Percentiles rank a stretch among this genome's conserved stretches.
Conservation (phyloP, 108 stramenopile species). For the Seminavis robusta region DNA sequence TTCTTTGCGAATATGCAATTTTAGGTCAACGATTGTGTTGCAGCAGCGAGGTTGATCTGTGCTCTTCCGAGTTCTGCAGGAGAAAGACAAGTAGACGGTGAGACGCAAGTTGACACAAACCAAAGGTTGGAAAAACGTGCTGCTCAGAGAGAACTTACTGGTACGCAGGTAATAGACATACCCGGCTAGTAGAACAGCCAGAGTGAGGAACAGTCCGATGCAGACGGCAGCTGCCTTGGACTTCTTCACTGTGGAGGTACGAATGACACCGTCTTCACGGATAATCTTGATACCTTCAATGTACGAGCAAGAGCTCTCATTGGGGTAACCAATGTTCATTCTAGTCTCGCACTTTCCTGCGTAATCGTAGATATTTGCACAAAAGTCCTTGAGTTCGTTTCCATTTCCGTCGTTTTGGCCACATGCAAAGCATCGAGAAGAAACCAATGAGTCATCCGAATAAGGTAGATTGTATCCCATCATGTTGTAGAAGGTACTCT, state of each 20-base stretch:
- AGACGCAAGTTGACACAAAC: not conserved
- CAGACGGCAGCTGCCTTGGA: conserved; percentile 70
- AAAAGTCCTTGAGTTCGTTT: conserved; percentile 53
- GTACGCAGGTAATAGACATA: conserved; percentile 81
- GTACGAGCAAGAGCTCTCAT: conserved; percentile 77
- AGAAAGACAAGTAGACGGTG: not conserved
- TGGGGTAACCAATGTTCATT: conserved; percentile 69
- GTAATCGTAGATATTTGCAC: conserved; percentile 53
- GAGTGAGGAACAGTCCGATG: conserved; percentile 71
- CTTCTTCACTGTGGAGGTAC: conserved; percentile 47
- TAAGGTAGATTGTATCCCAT: conserved; percentile 49
- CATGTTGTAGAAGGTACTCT: conserved; percentile 19
- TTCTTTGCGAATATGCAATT: too few species aligned
- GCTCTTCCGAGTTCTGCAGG: conserved; percentile 43
- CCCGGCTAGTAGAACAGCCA: conserved; percentile 63
- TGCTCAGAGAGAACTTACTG: conserved; percentile 16
- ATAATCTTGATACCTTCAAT: conserved; percentile 83
- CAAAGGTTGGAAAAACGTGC: not conserved
- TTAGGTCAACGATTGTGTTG: too few species aligned
- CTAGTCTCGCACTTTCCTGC: conserved; percentile 82
- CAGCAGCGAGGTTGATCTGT: conserved; percentile 45
- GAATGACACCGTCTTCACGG: conserved; percentile 79
- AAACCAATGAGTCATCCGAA: conserved; percentile 51
- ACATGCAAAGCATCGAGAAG: conserved; percentile 50
- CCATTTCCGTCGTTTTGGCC: conserved; percentile 24